Evolutionary conservation across 345 rosid species (phyloP).

Genomic region (Murraya paniculata): DNA sequence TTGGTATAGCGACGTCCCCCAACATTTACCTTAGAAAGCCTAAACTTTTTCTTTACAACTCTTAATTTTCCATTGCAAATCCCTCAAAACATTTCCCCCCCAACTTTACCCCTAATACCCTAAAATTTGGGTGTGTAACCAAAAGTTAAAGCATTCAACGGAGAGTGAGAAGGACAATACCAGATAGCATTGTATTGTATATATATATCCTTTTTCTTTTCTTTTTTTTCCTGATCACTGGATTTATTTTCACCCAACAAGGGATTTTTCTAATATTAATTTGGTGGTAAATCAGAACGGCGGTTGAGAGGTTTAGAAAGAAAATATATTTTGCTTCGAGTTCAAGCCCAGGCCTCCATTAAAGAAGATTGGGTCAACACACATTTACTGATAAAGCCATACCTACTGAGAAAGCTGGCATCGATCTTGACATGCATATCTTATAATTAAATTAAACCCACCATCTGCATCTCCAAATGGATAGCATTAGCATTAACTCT

Average conservation of each 20-base stretch:
- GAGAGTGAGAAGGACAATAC: too few species aligned
- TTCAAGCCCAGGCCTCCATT: background rate
- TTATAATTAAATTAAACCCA: slow-evolving; percentile 1
- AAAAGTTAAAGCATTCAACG: too few species aligned
- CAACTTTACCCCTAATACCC: too few species aligned
- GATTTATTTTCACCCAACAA: background rate
- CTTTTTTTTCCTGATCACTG: background rate
- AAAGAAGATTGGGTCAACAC: background rate
- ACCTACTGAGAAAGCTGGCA: slow-evolving; percentile 25
- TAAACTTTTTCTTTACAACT: too few species aligned
- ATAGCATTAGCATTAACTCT: slow-evolving; percentile 4
- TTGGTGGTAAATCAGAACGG: slow-evolving; percentile 11
- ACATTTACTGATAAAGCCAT: background rate
- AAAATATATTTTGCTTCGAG: background rate
- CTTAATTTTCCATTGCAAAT: too few species aligned
- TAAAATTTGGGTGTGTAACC: too few species aligned
- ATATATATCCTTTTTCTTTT: background rate
- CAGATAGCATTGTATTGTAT: background rate
- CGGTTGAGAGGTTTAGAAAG: background rate
- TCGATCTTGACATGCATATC: background rate
- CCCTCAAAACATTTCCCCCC: too few species aligned
- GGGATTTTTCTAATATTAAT: background rate
- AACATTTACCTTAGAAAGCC: too few species aligned
- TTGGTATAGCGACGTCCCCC: too few species aligned
- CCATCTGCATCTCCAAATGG: slow-evolving; percentile 1